Base-by-base conservation (phyloP, 23 red algal species). In the Gracilaria vermiculophylla region DNA sequence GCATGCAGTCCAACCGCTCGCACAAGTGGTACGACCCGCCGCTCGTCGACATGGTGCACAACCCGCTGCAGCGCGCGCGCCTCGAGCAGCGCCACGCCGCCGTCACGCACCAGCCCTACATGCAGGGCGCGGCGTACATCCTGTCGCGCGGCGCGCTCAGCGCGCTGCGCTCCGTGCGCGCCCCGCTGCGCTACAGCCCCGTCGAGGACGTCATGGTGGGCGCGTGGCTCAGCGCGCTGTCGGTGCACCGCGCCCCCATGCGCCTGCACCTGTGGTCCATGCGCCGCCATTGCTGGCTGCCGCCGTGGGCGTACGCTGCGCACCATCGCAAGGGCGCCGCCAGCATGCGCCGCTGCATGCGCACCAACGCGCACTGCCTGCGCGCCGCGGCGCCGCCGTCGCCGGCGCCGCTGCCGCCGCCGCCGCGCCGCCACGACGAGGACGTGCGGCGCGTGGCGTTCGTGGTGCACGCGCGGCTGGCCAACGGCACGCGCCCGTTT, bases 1-100 rank as follows among this genome's bases (percentile, higher is more conserved):
- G 20, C 29, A 15, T 76, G 21, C 25, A 51, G 16, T 21, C n/a
- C 15, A 39, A 76, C 37, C 70, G 37, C 17, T 13, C 43, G 13
- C 70, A 76, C 39, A 31, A 76, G 28, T 76, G 70, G 70, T 76
- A 76, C 70, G 70, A 76, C 27, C 70, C 70, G 5, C 11, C 37
- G 19, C 23, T 76, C 12, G 48, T 39, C 34, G 70, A 76, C 16
- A 49, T 76, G 0, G 25, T 76, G 15, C 70, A 76, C 27, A 76
- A 76, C 17, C 70, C 70, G 3, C 70, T 11, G 28, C 70, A 76
- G 17, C 42, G 15, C n/a, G n/a, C n/a, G n/a, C n/a, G n/a, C n/a
- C n/a, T n/a, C n/a, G n/a, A n/a, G n/a, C n/a, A n/a, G n/a, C n/a
- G n/a, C n/a, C n/a, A n/a, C n/a, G n/a, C n/a, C n/a, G n/a, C n/a